These are phyloP conservation scores for Pleurotus cornucopiae DNA, from an alignment of 768 basidiomycete genomes.

Conservation along the genomic window DNA sequence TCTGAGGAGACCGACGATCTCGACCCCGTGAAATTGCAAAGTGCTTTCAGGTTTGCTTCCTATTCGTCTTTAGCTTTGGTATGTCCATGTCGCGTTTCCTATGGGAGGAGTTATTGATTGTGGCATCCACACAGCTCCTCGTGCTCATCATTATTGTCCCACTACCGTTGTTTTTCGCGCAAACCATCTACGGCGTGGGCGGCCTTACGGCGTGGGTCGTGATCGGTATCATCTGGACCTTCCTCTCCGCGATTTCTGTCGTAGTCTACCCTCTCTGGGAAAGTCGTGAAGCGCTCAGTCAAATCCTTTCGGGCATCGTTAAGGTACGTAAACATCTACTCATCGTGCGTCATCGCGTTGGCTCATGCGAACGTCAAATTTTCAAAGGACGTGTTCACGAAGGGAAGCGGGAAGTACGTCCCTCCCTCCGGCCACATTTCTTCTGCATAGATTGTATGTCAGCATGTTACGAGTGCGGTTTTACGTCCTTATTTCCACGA, in stretches of 20 bases:
- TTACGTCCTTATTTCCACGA: too few relatives aligned
- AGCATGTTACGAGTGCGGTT: too few relatives aligned
- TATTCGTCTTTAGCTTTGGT: conserved; percentile 70
- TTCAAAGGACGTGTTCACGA: too few relatives aligned
- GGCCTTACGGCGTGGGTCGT: conserved; percentile 80
- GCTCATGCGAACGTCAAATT: too few relatives aligned
- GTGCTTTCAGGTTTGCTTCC: conserved; percentile 79
- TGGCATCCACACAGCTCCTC: conserved; percentile 34
- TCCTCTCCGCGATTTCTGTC: conserved; percentile 68
- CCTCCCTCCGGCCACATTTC: too few relatives aligned
- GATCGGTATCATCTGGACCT: conserved; percentile 81
- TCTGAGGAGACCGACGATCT: conserved; percentile 50
- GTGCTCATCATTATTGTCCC: conserved; percentile 75
- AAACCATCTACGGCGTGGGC: conserved; percentile 58
- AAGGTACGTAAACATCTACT: conserved; percentile 38
- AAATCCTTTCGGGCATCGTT: conserved; percentile 57
- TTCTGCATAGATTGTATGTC: too few relatives aligned
- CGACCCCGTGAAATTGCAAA: conserved; percentile 58
- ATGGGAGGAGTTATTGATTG: too few relatives aligned
- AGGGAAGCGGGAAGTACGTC: too few relatives aligned
- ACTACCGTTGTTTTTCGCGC: conserved; percentile 81
- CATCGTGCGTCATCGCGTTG: too few relatives aligned
- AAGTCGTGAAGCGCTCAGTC: conserved; percentile 59
- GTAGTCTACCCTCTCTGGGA: conserved; percentile 88
- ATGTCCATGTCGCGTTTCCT: conserved; percentile 17